A percentile compares a stretch with the other conserved stretches of the same genome.
These are phyloP conservation scores for Raffaelea ambrosiae DNA, from an alignment of 2,329 filamentous ascomycete species.

Conservation along the genomic window DNA sequence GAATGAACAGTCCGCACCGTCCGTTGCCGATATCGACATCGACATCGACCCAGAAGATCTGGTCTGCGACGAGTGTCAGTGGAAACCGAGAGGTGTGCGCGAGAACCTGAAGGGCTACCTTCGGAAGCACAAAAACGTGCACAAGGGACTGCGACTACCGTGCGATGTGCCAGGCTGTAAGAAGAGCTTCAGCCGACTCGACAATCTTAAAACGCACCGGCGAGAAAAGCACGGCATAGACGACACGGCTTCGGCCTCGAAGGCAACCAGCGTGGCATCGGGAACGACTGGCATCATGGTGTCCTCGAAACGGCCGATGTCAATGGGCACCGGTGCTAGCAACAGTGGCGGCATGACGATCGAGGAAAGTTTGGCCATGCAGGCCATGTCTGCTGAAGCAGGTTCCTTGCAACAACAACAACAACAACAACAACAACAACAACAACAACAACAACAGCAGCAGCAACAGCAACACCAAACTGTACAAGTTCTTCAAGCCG, in stretches of 20 bases:
- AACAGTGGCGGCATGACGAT: constrained; percentile 1
- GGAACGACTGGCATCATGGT: background rate
- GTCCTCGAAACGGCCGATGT: background rate
- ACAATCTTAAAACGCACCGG: constrained; percentile 22
- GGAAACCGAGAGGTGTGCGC: constrained; percentile 20
- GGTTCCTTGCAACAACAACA: background rate
- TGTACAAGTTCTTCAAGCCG: constrained; percentile 1
- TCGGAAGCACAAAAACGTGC: constrained; percentile 23
- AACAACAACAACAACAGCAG: background rate
- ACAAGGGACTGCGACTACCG: constrained; percentile 17
- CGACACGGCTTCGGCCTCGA: constrained; percentile 3
- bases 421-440: background rate
- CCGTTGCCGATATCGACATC: constrained; percentile 1
- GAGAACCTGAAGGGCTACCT: constrained; percentile 21
- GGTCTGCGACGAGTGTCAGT: constrained; percentile 20
- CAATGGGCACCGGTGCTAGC: background rate
- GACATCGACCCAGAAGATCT: constrained; percentile 17
- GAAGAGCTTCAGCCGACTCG: constrained; percentile 20
- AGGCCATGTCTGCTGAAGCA: background rate
- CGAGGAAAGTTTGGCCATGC: background rate
- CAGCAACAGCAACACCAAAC: background rate
- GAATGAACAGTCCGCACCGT: background rate
- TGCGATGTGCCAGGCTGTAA: constrained; percentile 19
- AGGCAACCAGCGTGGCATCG: background rate
- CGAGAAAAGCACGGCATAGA: constrained; percentile 21